These are phyloP conservation scores for Hypoxylon lienhwacheense DNA, from an alignment of 495 filamentous ascomycete species.

Conservation along the genomic window DNA sequence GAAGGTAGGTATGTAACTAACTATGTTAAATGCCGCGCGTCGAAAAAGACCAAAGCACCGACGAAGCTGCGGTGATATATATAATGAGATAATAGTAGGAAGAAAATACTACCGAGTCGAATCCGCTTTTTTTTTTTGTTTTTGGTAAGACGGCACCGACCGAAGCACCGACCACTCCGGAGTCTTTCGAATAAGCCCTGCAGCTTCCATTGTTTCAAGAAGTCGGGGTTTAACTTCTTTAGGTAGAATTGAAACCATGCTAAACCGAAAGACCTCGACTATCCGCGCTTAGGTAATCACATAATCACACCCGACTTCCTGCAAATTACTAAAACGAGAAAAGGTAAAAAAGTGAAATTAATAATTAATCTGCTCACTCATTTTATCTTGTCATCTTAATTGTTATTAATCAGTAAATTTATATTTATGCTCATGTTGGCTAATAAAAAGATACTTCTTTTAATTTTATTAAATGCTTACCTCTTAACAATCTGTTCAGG, in stretches of 20 bases:
- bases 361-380: neutral
- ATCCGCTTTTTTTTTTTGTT: too few relatives aligned
- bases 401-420: too few relatives aligned
- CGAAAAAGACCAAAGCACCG: conserved; percentile 19
- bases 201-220: conserved; percentile 29
- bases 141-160: conserved; percentile 2
- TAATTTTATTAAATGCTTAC: too few relatives aligned
- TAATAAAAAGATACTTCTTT: too few relatives aligned
- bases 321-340: conserved; percentile 11
- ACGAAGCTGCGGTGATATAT: neutral
- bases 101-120: conserved; percentile 19
- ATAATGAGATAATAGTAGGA: conserved; percentile 11
- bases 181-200: conserved; percentile 1
- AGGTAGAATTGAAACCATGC: conserved; percentile 14
- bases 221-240: conserved; percentile 4
- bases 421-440: too few relatives aligned
- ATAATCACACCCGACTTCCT: neutral
- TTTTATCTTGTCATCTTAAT: neutral
- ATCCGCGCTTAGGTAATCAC: conserved; percentile 14
- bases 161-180: conserved; percentile 14
- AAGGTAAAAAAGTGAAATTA: neutral
- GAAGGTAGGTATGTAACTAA: neutral
- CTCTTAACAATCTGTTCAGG: neutral
- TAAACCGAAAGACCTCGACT: neutral
- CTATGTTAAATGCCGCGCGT: conserved; percentile 12